Evolutionary conservation across 192 early-diverging fungal species (phyloP), one percentile per base, ranked within the genome.

Genomic region (Diversispora eburnea): DNA sequence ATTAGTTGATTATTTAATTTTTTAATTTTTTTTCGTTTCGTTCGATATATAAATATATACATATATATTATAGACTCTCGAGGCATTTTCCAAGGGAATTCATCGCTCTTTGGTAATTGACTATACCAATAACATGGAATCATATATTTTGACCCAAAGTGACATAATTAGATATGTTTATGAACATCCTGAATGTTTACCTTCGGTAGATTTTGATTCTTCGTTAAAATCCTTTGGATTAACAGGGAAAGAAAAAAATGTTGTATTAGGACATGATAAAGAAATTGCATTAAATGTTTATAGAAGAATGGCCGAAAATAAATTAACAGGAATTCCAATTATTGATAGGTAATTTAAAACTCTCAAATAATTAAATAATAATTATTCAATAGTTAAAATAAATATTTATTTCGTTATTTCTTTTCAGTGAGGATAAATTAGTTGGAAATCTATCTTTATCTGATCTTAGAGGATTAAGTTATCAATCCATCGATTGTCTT

Each of bases 51-150:
- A 33, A 33, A 33, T 33, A 33, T 42, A 6, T 67, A 33, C 19
- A 6, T 67, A 47, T 57, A 3, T 10, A 2, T 74, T 43, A 15
- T 62, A 81, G 83, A 77, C 78, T 12, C 47, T 84, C n/a, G n/a
- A 75, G 20, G 83, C 78, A 1, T 89, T 89, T 77, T 81, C 86
- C 10, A 76, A 75, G 13, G 84, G 87, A 15, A 83, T 80, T 25
- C 89, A 90, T 75, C 79, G 88, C 15, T 80, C 80, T 17, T 77
- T 90, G 5, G 86, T 90, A 71, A 80, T 84, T 13, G 83, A 88
- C 66, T 80, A 77, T 15, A 61, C 59, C 33, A 67, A 81, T 4
- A 49, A 76, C 64, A 47, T 73, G 3, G 61, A 56, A 1, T 79
- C 80, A 25, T 88, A 78, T 73, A 49, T 91, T 7, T 63, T 91